Conservation (phyloP, 306 rosid genomes). For the Quercus parvula region DNA sequence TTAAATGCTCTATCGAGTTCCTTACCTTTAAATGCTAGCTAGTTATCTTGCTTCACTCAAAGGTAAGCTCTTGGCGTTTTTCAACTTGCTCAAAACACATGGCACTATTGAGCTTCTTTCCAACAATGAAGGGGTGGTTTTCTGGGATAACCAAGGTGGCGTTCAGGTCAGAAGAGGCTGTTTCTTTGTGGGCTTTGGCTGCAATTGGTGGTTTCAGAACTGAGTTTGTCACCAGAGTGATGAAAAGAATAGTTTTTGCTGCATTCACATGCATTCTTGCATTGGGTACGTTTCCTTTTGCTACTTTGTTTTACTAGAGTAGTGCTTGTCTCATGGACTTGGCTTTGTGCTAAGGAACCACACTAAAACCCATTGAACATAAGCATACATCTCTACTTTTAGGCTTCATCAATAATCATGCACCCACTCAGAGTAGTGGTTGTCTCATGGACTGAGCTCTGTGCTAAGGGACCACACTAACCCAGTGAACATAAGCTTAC, state of each 20-base stretch:
- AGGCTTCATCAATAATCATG: background rate
- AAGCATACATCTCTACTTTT: background rate
- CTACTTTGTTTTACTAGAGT: background rate
- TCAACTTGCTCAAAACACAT: background rate
- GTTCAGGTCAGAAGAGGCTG: slow-evolving; percentile 3
- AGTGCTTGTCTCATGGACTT: background rate
- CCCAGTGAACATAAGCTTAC: background rate
- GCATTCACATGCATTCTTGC: slow-evolving; percentile 31
- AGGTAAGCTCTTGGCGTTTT: background rate
- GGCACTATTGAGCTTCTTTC: slow-evolving; percentile 5
- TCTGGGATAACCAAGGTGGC: slow-evolving; percentile 2
- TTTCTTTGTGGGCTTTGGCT: slow-evolving; percentile 5
- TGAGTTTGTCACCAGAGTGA: background rate
- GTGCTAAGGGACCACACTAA: background rate
- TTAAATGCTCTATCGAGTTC: slow-evolving; percentile 14
- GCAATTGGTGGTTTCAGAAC: background rate
- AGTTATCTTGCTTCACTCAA: background rate
- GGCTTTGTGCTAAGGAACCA: background rate
- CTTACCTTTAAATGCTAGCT: slow-evolving; percentile 11
- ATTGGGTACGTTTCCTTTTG: slow-evolving; percentile 22
- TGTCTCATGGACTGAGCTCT: background rate
- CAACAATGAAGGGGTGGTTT: slow-evolving; percentile 16
- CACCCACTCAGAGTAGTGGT: background rate
- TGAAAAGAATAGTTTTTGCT: slow-evolving; percentile 17
- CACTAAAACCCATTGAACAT: too few relatives aligned